Conservation (phyloP, 1,284 basidiomycete species). For the Apiotrichum veenhuisii region DNA sequence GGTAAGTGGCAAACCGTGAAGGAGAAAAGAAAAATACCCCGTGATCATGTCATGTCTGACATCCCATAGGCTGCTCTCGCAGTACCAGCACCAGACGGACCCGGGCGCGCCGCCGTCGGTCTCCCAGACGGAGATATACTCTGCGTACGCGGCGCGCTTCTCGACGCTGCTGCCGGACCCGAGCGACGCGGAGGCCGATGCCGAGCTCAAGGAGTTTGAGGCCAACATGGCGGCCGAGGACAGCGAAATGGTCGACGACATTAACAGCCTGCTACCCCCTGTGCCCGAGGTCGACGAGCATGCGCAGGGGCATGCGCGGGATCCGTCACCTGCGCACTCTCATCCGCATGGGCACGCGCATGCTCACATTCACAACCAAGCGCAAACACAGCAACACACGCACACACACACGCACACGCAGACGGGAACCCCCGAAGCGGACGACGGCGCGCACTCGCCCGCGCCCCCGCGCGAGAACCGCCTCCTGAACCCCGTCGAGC, state of each 20-base stretch:
- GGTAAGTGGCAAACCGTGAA: slow-evolving; percentile 30
- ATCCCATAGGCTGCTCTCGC: slow-evolving; percentile 41
- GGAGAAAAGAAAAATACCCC: too few species aligned
- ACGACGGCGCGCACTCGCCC: neutral
- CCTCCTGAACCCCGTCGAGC: slow-evolving; percentile 41
- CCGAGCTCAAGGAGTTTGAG: slow-evolving; percentile 21
- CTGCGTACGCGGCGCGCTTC: slow-evolving; percentile 42
- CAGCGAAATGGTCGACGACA: slow-evolving; percentile 21
- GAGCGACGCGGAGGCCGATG: slow-evolving; percentile 1
- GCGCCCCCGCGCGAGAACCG: slow-evolving; percentile 20
- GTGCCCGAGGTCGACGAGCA: neutral
- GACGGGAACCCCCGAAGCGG: neutral
- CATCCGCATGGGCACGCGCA: neutral
- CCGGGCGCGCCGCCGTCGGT: slow-evolving; percentile 18
- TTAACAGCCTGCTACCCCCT: slow-evolving; percentile 16
- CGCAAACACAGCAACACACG: neutral
- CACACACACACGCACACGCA: neutral
- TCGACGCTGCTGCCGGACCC: slow-evolving; percentile 19
- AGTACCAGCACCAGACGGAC: slow-evolving; percentile 33
- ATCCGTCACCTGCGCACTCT: neutral
- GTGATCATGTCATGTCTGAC: too few species aligned
- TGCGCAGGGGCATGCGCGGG: neutral
- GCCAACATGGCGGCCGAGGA: slow-evolving; percentile 11
- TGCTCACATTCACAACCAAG: neutral
- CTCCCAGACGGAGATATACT: slow-evolving; percentile 44